Evolutionary conservation across 1,284 basidiomycete species (phyloP), one percentile per base, ranked within the genome.

Genomic region (Peniophora sp.): DNA sequence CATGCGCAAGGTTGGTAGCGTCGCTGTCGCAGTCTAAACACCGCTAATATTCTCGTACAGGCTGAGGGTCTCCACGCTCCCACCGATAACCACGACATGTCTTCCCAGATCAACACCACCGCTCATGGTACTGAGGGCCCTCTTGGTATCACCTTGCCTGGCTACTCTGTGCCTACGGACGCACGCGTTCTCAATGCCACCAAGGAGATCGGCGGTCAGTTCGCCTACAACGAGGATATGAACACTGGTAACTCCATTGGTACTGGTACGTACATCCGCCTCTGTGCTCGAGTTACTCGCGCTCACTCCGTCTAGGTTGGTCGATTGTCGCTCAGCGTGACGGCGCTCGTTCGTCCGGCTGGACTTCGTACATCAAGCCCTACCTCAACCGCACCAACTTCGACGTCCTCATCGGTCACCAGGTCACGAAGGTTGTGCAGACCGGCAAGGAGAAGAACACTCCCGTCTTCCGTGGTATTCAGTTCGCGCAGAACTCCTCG

Each of bases 361-460:
- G 69, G 1, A 69, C 68, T 3, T 59, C 64, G 2, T 73, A 72
- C 55, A 57, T 77, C n/a, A 56, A 60, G 2, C 63, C 67, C 14
- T 53, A 60, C 3, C 53, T 64, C 5, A 54, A 55, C 34, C 57
- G 72, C 10, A 54, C 62, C 3, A 78, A 76, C 54, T 53, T 78
- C 3, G 67, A 72, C 48, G 62, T 78, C 24, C 59, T 75, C 1
- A 52, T 74, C 20, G 64, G 73, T 45, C 66, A 70, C 2, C 67
- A 65, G 22, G 74, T 70, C 5, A 70, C 65, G 1, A 64, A 65
- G 39, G 52, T 77, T 1, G 22, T 73, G 11, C 60, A 63, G 22
- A 64, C 64, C 0, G 52, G 54, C 2, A 52, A 47, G n/a, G 54
- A 48, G 15, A 22, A 53, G 3, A 53, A 50, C n/a, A 50, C 48